Base-by-base conservation (phyloP, 2,329 filamentous ascomycete genomes). In the Colletotrichum scovillei region DNA sequence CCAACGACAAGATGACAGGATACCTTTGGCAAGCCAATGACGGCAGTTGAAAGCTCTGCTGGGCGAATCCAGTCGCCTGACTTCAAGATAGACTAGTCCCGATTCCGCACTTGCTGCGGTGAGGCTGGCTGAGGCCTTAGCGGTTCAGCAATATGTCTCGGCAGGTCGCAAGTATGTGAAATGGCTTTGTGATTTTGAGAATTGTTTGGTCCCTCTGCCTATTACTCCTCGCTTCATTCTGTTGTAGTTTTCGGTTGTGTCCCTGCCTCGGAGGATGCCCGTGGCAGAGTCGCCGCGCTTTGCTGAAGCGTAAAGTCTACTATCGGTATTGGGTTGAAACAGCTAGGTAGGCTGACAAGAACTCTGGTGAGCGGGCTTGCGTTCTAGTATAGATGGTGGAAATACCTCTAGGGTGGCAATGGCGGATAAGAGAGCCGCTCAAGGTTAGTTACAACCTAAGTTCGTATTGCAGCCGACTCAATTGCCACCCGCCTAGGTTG, bases 61-160 rank as follows among this genome's bases (percentile, higher is more conserved):
- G 38, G 38, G 35, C 9, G 35, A 28, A 24, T 26, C 55, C n/a
- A 32, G 49, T 56, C 14, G 56, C 24, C 49, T 46, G 30, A 14
- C 55, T 14, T 46, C 24, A 55, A 42, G 42, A 12, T 19, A 60
- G 30, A 32, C 46, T 55, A 71, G 12, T 67, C 63, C 56, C 24
- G 30, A 53, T 60, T 46, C 22, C 52, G 35, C 26, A 52, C 55
- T 53, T 59, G 19, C 16, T 49, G 16, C 53, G 35, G 53, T 42
- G 63, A 67, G 63, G 63, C 53, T 59, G 63, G 53, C 63, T 67
- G 32, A 22, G 26, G 63, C 28, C 49, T 57, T 49, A 22, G 42
- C 8, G 19, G 19, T 49, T 22, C 14, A 42, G 38, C 38, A 42
- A 19, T 42, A 19, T 42, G 38, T 42, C 38, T 42, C 38, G 38